Evolutionary conservation across 192 early-diverging fungal genomes (phyloP).

Genomic region (Podila minutissima): DNA sequence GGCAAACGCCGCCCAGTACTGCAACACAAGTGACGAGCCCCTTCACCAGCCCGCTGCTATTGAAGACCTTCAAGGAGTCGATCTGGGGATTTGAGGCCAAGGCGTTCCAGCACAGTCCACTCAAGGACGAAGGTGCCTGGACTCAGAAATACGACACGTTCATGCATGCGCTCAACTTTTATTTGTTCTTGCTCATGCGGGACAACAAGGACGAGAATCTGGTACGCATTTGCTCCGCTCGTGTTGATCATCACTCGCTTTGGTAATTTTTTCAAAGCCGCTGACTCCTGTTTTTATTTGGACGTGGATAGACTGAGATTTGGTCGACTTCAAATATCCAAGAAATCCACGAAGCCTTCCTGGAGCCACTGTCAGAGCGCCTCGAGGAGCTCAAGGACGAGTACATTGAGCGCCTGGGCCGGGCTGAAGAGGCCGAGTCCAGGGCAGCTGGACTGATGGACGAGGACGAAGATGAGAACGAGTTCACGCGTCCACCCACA

Average conservation of each 20-base stretch:
- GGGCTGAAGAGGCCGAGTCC: constrained; percentile 14
- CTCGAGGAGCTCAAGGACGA: constrained; percentile 39
- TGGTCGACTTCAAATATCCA: constrained; percentile 34
- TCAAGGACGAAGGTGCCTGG: constrained; percentile 39
- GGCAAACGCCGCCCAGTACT: not conserved
- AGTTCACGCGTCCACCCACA: not conserved
- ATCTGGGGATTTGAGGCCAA: constrained; percentile 46
- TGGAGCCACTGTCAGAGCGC: constrained; percentile 34
- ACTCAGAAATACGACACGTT: constrained; percentile 51
- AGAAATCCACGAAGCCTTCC: constrained; percentile 30
- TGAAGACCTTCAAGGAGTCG: constrained; percentile 46
- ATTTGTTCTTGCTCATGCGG: constrained; percentile 56
- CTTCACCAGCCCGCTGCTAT: constrained; percentile 51
- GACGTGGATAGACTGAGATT: constrained; percentile 35
- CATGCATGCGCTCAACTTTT: constrained; percentile 62
- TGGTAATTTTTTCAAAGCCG: not conserved
- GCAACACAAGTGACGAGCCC: constrained; percentile 17
- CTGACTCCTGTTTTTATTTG: not conserved
- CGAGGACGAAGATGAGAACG: constrained; percentile 1
- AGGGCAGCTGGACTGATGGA: not conserved
- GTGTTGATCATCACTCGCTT: not conserved
- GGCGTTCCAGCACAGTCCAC: constrained; percentile 17
- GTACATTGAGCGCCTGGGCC: constrained; percentile 25
- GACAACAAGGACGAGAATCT: constrained; percentile 53
- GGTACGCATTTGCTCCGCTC: constrained; percentile 21